Evolutionary conservation across 441 rosid species (phyloP).

Genomic region (Populus hybrid): DNA sequence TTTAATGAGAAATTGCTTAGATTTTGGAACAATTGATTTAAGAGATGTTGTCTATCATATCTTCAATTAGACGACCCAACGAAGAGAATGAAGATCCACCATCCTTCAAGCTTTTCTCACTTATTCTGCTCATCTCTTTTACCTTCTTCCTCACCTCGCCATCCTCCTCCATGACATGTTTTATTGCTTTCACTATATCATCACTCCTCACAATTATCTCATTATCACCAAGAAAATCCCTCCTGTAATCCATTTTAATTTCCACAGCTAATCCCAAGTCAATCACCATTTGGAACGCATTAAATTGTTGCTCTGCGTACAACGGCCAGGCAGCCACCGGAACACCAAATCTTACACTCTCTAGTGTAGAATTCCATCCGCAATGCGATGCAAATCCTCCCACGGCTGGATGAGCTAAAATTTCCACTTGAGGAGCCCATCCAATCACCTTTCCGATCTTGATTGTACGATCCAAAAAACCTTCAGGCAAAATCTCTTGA

Average conservation of each 20-base stretch:
- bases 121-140: constrained; percentile 34
- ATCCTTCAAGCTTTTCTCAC: constrained; percentile 26
- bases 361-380: constrained; percentile 64
- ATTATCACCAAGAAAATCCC: constrained; percentile 2
- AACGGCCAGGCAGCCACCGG: constrained; percentile 57
- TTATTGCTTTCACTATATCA: constrained; percentile 42
- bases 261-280: constrained; percentile 48
- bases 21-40: too few relatives aligned
- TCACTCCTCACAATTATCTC: constrained; percentile 14
- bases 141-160: constrained; percentile 25
- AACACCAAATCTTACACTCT: constrained; percentile 53
- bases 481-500: constrained; percentile 31
- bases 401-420: constrained; percentile 30
- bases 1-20: too few relatives aligned
- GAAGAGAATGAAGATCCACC: constrained; percentile 40
- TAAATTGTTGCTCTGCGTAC: constrained; percentile 60
- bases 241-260: constrained; percentile 47
- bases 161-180: constrained; percentile 40
- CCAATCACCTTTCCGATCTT: constrained; percentile 40
- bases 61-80: constrained; percentile 28
- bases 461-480: constrained; percentile 36
- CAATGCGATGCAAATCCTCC: constrained; percentile 66
- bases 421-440: constrained; percentile 53
- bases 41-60: constrained; percentile 26
- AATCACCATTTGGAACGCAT: constrained; percentile 44